phyloP scores from a whole-genome alignment of 2,329 filamentous ascomycete species.

The Conoideocrella luteorostrata region DNA sequence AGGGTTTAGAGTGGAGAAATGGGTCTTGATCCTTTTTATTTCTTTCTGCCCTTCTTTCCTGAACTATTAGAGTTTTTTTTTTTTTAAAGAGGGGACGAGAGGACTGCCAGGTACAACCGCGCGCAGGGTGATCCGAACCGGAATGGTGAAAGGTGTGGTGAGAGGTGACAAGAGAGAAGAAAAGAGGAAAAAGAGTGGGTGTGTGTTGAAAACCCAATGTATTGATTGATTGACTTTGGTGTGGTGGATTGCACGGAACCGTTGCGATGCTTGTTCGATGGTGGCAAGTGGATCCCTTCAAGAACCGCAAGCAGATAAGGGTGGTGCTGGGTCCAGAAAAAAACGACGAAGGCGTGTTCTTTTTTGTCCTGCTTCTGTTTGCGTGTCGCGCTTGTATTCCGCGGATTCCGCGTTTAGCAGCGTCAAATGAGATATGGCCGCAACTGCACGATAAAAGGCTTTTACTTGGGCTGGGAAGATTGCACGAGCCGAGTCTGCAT shows the following conservation, averaged over 20 bases:
- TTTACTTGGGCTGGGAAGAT: slow-evolving; percentile 6
- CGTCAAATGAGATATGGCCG: slow-evolving; percentile 15
- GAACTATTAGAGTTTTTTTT: slow-evolving; percentile 12
- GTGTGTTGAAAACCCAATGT: slow-evolving; percentile 5
- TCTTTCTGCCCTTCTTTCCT: slow-evolving; percentile 20
- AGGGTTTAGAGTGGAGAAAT: slow-evolving; percentile 41
- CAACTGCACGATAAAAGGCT: slow-evolving; percentile 1
- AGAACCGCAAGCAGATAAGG: slow-evolving; percentile 20
- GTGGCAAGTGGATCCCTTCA: slow-evolving; percentile 18
- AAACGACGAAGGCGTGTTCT: slow-evolving; percentile 14
- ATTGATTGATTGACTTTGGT: slow-evolving; percentile 10
- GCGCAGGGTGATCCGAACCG: slow-evolving; percentile 16
- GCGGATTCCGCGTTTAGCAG: slow-evolving; percentile 7
- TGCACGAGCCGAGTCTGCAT: slow-evolving; percentile 5
- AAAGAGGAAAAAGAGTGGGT: slow-evolving; percentile 8
- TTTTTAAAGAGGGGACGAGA: slow-evolving; percentile 13
- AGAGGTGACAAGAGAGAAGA: slow-evolving; percentile 1
- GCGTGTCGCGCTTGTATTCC: slow-evolving; percentile 11
- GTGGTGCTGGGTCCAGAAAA: slow-evolving; percentile 16
- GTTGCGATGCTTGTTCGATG: slow-evolving; percentile 16
- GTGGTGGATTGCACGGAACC: slow-evolving; percentile 15
- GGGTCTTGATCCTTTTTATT: slow-evolving; percentile 36
- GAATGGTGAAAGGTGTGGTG: slow-evolving; percentile 21
- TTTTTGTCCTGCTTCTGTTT: slow-evolving; percentile 11
- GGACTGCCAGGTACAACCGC: slow-evolving; percentile 16